Conservation (phyloP, 768 basidiomycete genomes). For the Ramaria sp. region DNA sequence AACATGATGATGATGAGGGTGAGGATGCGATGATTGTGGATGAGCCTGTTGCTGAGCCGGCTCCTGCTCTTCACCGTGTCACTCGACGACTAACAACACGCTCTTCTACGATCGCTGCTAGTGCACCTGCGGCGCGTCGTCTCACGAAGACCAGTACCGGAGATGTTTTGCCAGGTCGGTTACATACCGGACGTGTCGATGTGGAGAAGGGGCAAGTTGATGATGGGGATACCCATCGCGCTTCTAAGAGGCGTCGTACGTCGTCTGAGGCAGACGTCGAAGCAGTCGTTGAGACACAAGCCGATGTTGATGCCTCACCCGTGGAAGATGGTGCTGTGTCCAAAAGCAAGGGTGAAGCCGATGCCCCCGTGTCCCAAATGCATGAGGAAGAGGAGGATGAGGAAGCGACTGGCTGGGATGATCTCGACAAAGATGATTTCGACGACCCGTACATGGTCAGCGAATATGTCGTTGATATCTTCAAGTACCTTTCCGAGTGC, state of each 20-base stretch:
- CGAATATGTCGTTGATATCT: conserved; percentile 92
- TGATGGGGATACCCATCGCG: conserved; percentile 29
- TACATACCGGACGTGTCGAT: too few species aligned
- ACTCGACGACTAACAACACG: conserved; percentile 12
- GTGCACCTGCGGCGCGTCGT: neutral
- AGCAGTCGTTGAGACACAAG: conserved; percentile 24
- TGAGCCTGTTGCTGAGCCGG: conserved; percentile 19
- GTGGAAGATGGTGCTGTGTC: conserved; percentile 31
- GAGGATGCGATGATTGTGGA: conserved; percentile 42
- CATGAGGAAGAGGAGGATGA: conserved; percentile 51
- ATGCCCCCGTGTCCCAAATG: conserved; percentile 13
- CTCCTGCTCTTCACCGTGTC: conserved; percentile 15
- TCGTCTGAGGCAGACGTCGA: conserved; percentile 41
- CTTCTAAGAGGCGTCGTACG: conserved; percentile 65
- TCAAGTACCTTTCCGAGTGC: conserved; percentile 75
- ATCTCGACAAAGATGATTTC: conserved; percentile 82
- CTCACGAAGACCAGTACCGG: neutral
- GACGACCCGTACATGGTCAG: conserved; percentile 96
- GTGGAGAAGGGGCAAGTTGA: neutral
- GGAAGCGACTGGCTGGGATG: conserved; percentile 54
- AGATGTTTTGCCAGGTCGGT: too few species aligned
- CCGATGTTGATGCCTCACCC: conserved; percentile 21
- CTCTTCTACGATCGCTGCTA: neutral
- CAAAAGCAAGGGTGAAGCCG: conserved; percentile 22
- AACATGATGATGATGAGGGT: conserved; percentile 16